These are phyloP conservation scores for Macadamia integrifolia DNA, from an alignment of 164 flowering plant species.

Conservation along the genomic window DNA sequence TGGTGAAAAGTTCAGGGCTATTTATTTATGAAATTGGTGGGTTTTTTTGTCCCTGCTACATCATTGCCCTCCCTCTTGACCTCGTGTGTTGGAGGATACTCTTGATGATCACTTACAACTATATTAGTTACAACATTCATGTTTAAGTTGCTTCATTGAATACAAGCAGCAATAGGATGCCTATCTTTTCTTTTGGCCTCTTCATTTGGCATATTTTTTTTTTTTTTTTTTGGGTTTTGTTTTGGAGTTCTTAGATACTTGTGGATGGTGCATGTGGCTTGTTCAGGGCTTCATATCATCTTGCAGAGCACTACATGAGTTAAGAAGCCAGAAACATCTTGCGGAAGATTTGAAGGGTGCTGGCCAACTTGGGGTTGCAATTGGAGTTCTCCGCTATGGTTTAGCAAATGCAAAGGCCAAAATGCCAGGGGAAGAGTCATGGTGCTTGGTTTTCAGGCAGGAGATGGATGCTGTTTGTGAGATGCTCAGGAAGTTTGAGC, in stretches of 20 bases:
- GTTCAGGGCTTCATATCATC: conserved; percentile 50
- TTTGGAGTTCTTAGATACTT: neutral
- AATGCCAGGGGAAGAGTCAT: conserved; percentile 41
- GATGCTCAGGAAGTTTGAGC: conserved; percentile 39
- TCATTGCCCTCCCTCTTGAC: neutral
- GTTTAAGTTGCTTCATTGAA: neutral
- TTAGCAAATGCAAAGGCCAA: conserved; percentile 23
- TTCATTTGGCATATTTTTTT: too few species aligned
- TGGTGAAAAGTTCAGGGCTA: too few species aligned
- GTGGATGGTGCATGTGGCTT: conserved; percentile 4
- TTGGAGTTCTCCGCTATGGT: conserved; percentile 47
- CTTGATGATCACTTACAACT: neutral
- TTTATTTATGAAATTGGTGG: neutral
- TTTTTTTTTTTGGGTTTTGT: neutral
- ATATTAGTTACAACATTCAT: neutral
- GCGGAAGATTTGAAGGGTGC: conserved; percentile 32
- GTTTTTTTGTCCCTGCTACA: neutral
- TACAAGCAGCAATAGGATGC: neutral
- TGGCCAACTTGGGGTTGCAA: conserved; percentile 39
- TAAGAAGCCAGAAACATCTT: conserved; percentile 39
- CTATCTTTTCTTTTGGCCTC: neutral
- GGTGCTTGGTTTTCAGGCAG: conserved; percentile 30
- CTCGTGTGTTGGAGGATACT: neutral
- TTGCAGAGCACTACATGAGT: conserved; percentile 39
- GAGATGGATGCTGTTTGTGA: conserved; percentile 30